Conservation (phyloP, 176 grass and related monocot genomes). For the Oryza brachyantha region DNA sequence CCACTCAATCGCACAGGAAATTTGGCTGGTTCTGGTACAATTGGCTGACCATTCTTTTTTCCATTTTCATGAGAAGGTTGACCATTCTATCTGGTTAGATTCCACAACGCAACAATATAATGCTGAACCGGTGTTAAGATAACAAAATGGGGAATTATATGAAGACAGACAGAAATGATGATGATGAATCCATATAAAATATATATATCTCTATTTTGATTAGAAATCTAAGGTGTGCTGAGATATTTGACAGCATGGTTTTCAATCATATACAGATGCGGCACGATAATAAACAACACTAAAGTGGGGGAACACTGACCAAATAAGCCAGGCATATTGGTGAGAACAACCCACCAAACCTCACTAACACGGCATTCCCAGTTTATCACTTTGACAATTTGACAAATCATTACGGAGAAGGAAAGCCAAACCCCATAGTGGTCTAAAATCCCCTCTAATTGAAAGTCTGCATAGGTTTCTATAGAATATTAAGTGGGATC, state of each 20-base stretch:
- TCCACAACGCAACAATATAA: background rate
- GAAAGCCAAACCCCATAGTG: background rate
- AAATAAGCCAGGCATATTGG: background rate
- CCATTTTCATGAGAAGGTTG: background rate
- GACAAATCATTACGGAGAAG: background rate
- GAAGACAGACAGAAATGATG: background rate
- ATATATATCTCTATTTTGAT: background rate
- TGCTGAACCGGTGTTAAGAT: background rate
- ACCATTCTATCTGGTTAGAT: background rate
- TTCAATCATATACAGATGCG: background rate
- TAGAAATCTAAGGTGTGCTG: background rate
- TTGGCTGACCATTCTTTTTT: background rate
- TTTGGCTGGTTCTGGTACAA: background rate
- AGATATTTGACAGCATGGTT: background rate
- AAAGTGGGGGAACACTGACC: background rate
- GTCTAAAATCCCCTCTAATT: background rate
- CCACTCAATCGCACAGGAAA: background rate
- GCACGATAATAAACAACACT: background rate
- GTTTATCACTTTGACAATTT: background rate
- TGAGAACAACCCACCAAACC: background rate
- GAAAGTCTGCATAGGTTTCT: background rate
- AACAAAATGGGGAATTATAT: background rate
- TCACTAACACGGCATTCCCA: background rate
- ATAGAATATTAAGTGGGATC: background rate
- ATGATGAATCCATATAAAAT: background rate